Percentiles rank a stretch among this genome's conserved stretches.
These are phyloP conservation scores for Tolypocladium paradoxum DNA, from an alignment of 2,329 filamentous ascomycete species.

Conservation along the genomic window DNA sequence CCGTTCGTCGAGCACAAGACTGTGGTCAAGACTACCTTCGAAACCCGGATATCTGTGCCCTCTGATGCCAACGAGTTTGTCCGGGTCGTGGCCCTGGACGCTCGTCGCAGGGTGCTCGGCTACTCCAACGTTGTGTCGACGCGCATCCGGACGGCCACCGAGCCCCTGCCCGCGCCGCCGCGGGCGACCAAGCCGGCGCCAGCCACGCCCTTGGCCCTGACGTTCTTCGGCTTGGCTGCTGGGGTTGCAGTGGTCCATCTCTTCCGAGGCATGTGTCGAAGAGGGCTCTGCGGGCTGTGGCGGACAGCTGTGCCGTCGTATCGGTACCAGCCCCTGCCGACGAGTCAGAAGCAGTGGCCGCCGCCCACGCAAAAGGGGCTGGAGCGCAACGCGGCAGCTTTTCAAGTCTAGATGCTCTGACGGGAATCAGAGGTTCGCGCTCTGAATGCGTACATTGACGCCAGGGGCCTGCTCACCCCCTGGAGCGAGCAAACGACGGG, in stretches of 20 bases:
- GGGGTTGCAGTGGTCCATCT: background rate
- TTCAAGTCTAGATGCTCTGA: background rate
- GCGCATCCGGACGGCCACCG: background rate
- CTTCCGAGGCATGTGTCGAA: background rate
- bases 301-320: background rate
- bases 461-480: background rate
- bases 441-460: background rate
- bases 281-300: background rate
- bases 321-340: background rate
- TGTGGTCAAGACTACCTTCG: slow-evolving; percentile 9
- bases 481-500: background rate
- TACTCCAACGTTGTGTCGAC: background rate
- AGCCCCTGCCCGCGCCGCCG: background rate
- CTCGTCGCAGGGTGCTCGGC: background rate
- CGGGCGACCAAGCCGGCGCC: background rate
- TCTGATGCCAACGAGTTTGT: slow-evolving; percentile 7
- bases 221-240: background rate
- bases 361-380: background rate
- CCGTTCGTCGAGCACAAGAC: slow-evolving; percentile 7
- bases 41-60: slow-evolving; percentile 10
- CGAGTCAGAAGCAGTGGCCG: background rate
- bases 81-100: slow-evolving; percentile 10
- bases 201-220: background rate
- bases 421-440: background rate
- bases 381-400: background rate